phyloP scores from a whole-genome alignment of 371 early-diverging fungal species.

The Smittium culicis region DNA sequence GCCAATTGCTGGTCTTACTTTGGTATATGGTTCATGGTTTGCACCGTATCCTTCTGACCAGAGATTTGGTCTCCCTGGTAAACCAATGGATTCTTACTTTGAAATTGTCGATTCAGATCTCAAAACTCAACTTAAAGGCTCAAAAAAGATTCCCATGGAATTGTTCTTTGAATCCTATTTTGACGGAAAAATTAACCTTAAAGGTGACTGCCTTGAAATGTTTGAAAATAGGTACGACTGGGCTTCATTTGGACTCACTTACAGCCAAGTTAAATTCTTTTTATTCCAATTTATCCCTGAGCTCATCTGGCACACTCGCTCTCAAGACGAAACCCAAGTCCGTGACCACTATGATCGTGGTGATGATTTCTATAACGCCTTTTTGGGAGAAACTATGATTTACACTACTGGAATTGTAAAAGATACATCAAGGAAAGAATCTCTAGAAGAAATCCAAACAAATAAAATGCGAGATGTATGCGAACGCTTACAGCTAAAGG shows the following conservation, averaged over 20 bases:
- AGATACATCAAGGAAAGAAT: conserved; percentile 55
- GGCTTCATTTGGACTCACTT: conserved; percentile 73
- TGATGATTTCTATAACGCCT: conserved; percentile 89
- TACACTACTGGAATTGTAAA: conserved; percentile 88
- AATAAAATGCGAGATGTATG: conserved; percentile 86
- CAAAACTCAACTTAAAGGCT: conserved; percentile 48
- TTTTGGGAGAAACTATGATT: conserved; percentile 86
- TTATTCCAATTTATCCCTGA: conserved; percentile 90
- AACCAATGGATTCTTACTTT: conserved; percentile 71
- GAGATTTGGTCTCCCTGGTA: conserved; percentile 58
- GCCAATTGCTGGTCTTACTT: conserved; percentile 47
- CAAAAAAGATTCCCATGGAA: conserved; percentile 88
- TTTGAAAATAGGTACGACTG: conserved; percentile 90
- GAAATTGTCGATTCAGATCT: conserved; percentile 70
- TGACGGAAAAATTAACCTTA: conserved; percentile 83
- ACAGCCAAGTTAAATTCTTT: conserved; percentile 80
- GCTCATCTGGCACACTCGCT: conserved; percentile 82
- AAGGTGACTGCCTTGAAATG: conserved; percentile 69
- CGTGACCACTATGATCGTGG: conserved; percentile 96
- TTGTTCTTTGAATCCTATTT: conserved; percentile 91
- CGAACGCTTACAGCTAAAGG: conserved; percentile 70
- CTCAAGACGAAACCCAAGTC: conserved; percentile 92
- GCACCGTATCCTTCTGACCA: conserved; percentile 45
- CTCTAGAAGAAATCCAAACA: conserved; percentile 85
- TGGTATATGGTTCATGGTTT: conserved; percentile 47